Evolutionary conservation across 306 rosid species (phyloP), one percentile per base, ranked within the genome.

Genomic region (Corylus heterophylla): DNA sequence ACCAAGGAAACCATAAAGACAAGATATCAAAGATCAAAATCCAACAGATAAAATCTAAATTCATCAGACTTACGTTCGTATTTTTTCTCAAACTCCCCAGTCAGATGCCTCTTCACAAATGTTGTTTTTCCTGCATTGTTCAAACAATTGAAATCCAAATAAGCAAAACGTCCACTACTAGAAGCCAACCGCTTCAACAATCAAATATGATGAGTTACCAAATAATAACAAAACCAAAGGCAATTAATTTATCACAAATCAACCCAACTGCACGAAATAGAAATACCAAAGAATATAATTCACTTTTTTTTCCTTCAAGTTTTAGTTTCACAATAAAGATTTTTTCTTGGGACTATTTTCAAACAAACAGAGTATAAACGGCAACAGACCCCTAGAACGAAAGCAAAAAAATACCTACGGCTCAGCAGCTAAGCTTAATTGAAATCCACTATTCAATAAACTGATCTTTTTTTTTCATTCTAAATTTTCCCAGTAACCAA

Each of bases 71-170:
- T 74, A 91, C 97, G 97, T 83, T 91, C 97, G 67, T 91, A 91
- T 85, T 80, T 91, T 83, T 89, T 91, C 87, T 91, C 92, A 31
- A 91, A 91, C 74, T 91, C 97, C 7, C 97, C 97, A 0, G 97
- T 91, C 29, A 91, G 92, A 82, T 91, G 97, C 56, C 97, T 88
- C 61, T 91, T 91, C 45, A 91, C 97, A 70, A 91, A 91, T 1
- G 97, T 91, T 3, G 97, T 91, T 78, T 91, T 91, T 51, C 97
- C 97, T 91, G 90, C 85, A 84, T 71, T 12, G 3, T 42, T 64
- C 31, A 14, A 25, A 39, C 12, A 67, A 12, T 12, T 8, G 4
- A 2, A n/a, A 51, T 22, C 14, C 52, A 14, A 78, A 17, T 67
- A 39, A 18, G 27, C 6, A n/a, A 8, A 18, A 9, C 20, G 12